Evolutionary conservation across 805 yeast genomes (phyloP).

Genomic region (Sungouiozyma ichnusensis): DNA sequence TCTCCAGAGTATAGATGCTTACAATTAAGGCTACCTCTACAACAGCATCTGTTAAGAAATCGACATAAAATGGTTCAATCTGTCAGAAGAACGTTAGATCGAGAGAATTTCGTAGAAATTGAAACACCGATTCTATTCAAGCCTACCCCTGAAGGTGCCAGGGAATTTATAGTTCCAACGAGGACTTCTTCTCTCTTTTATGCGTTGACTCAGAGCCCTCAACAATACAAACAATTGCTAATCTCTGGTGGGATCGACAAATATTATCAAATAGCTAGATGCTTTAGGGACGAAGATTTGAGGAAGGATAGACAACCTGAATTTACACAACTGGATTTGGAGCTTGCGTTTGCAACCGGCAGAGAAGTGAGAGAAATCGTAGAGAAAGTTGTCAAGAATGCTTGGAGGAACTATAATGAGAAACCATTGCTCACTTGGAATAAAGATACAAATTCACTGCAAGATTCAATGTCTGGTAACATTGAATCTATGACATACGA

Average conservation of each 20-base stretch:
- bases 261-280: constrained; percentile 85
- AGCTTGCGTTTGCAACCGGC: constrained; percentile 72
- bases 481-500: constrained; percentile 46
- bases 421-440: constrained; percentile 24
- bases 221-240: constrained; percentile 87
- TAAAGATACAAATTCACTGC: neutral
- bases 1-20: constrained; percentile 77
- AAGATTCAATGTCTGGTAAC: constrained; percentile 11
- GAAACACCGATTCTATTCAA: constrained; percentile 92
- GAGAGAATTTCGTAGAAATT: constrained; percentile 55
- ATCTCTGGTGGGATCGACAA: constrained; percentile 88
- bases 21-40: constrained; percentile 55
- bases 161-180: constrained; percentile 92
- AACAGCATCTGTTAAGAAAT: constrained; percentile 44
- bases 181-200: constrained; percentile 49
- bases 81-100: constrained; percentile 35
- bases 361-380: constrained; percentile 58
- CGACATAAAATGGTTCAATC: constrained; percentile 46
- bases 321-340: constrained; percentile 94
- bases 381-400: constrained; percentile 40
- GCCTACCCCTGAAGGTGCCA: constrained; percentile 96
- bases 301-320: constrained; percentile 96
- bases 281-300: constrained; percentile 93
- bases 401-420: constrained; percentile 44
- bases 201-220: constrained; percentile 96